Conservation (phyloP, 257 asterid species). For the Echium plantagineum region DNA sequence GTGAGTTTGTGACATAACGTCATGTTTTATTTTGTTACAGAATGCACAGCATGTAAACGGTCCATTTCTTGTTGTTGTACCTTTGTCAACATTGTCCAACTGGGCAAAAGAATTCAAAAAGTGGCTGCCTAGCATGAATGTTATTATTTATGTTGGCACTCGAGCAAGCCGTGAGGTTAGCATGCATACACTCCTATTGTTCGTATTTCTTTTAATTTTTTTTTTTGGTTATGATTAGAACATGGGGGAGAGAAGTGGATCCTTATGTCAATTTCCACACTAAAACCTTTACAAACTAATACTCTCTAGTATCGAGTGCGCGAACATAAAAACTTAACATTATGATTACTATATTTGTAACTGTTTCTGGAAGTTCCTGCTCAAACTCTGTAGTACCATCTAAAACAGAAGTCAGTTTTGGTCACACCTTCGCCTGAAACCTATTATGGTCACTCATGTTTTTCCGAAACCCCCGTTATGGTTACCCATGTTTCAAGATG, state of each 20-base stretch:
- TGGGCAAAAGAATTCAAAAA: constrained; percentile 98
- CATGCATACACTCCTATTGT: background rate
- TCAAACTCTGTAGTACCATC: too few species aligned
- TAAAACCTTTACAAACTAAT: background rate
- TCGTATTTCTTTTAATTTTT: too few species aligned
- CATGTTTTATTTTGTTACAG: constrained; percentile 32
- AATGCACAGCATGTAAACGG: constrained; percentile 89
- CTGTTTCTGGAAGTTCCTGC: too few species aligned
- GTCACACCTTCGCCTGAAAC: too few species aligned
- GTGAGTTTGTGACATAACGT: constrained; percentile 9
- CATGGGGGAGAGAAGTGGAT: background rate
- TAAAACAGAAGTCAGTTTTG: too few species aligned
- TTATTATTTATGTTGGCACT: constrained; percentile 84
- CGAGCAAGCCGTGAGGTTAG: constrained; percentile 97
- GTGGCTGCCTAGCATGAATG: constrained; percentile 92
- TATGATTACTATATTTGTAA: too few species aligned
- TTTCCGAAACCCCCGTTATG: too few species aligned
- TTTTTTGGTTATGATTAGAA: too few species aligned
- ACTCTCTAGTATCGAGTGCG: background rate
- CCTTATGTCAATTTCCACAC: background rate
- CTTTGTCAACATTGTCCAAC: constrained; percentile 87
- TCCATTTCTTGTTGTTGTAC: constrained; percentile 98
- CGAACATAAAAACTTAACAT: too few species aligned
- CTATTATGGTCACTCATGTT: too few species aligned
- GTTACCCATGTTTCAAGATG: too few species aligned